Base-by-base conservation (phyloP, 2,329 filamentous ascomycete genomes). In the Neopestalotiopsis sp. region DNA sequence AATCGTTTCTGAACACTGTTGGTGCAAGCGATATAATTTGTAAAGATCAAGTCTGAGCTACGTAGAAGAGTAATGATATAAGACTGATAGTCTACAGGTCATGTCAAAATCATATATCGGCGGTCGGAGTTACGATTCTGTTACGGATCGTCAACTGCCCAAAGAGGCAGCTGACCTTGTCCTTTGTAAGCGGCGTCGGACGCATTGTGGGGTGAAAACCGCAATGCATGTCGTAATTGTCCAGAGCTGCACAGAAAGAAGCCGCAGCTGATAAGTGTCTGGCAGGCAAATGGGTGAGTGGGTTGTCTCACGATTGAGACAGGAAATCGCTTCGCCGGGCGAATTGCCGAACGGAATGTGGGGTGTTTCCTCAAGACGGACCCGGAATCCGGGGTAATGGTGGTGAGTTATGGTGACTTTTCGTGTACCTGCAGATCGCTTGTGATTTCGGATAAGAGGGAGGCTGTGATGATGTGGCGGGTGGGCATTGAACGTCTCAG, bases 81-180 rank as follows among this genome's bases (percentile, higher is more conserved):
- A 24, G 14, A 45, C 13, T 17, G 1, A 1, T n/a, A 40, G 24
- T 10, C 38, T n/a, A 14, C 32, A 42, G 30, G 57, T 10, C 32
- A 38, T 2, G 17, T 38, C n/a, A 24, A 42, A 14, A 42, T 13
- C 40, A 63, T 63, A 28, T 9, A 42, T 42, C 30, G 14, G 20
- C 14, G 10, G 7, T 40, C 28, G 30, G 61, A 14, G n/a, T 12
- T 24, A 38, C 30, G 17, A 58, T 58, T 5, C 56, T 3, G 9
- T 32, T 13, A 59, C 57, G 9, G 24, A 34, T 28, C 57, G 34
- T 20, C 32, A n/a, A 45, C 61, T 42, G 40, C 61, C 61, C 13
- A 34, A 63, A 17, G 38, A 63, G 61, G 61, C 61, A 63, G 61
- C 61, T 42, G n/a, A 63, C 7, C 7, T 7, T 13, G n/a, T 9